Percentiles rank a stretch among this genome's conserved stretches.
phyloP scores from a whole-genome alignment of 306 rosid genomes.

The Sophora flavescens region DNA sequence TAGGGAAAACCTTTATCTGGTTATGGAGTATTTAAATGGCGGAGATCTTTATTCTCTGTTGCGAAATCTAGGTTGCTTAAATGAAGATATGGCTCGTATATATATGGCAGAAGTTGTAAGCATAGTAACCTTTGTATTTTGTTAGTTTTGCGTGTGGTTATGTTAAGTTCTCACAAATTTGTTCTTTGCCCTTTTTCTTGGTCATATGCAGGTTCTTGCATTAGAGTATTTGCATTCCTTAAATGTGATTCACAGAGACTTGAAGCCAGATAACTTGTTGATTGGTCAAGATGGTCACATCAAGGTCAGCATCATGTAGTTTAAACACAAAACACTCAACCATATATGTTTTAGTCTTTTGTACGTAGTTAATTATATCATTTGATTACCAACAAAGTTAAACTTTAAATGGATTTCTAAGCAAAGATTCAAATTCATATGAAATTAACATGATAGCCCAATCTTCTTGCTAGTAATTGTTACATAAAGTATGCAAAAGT shows the following conservation, averaged over 20 bases:
- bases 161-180: conserved; percentile 6
- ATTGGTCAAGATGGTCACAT: conserved; percentile 97
- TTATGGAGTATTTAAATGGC: conserved; percentile 97
- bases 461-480: too few relatives aligned
- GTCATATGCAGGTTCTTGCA: conserved; percentile 83
- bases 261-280: conserved; percentile 98
- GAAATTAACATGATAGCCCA: too few relatives aligned
- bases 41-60: conserved; percentile 95
- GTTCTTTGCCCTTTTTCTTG: conserved; percentile 2
- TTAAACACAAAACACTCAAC: neutral
- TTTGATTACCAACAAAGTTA: too few relatives aligned
- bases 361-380: too few relatives aligned
- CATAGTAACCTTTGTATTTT: conserved; percentile 22
- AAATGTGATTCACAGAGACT: conserved; percentile 91
- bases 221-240: conserved; percentile 93
- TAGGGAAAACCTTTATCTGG: conserved; percentile 95
- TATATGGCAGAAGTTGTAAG: conserved; percentile 98
- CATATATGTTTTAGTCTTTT: too few relatives aligned
- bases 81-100: conserved; percentile 88
- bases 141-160: conserved; percentile 8
- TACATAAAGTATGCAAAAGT: too few relatives aligned
- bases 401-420: too few relatives aligned
- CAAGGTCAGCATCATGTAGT: conserved; percentile 66
- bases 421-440: too few relatives aligned
- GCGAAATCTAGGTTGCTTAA: conserved; percentile 91